Conservation (phyloP, 2,329 filamentous ascomycete genomes). For the Graphium sp. region DNA sequence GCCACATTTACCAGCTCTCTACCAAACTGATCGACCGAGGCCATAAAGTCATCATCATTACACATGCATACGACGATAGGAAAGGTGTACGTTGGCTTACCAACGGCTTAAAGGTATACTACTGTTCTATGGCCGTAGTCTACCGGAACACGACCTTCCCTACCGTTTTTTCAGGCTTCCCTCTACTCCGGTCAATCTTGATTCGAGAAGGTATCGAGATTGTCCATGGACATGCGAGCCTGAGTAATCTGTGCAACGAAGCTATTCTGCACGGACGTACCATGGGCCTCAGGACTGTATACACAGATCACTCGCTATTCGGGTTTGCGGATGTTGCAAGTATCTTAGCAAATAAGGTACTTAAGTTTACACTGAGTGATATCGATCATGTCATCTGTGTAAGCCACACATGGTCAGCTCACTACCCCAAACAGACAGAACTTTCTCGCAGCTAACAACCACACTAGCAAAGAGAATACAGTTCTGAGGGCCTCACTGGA, state of each 20-base stretch:
- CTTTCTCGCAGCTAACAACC: constrained; percentile 9
- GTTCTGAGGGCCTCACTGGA: constrained; percentile 88
- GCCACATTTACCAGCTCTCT: constrained; percentile 95
- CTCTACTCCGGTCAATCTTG: constrained; percentile 91
- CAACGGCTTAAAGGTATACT: constrained; percentile 95
- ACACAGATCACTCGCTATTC: constrained; percentile 94
- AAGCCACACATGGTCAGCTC: constrained; percentile 89
- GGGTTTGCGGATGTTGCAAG: constrained; percentile 93
- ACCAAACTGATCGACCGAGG: constrained; percentile 93
- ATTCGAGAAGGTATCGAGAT: constrained; percentile 92
- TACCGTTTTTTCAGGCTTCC: constrained; percentile 97
- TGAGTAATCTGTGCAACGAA: constrained; percentile 88
- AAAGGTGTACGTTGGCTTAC: constrained; percentile 90
- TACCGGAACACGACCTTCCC: constrained; percentile 89
- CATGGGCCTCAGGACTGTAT: constrained; percentile 91
- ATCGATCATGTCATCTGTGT: constrained; percentile 98
- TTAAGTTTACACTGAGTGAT: constrained; percentile 92
- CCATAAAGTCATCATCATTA: constrained; percentile 96
- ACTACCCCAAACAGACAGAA: too few species aligned
- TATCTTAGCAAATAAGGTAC: constrained; percentile 89
- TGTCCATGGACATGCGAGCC: constrained; percentile 88
- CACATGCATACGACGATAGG: constrained; percentile 81
- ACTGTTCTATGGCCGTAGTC: constrained; percentile 90
- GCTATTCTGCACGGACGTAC: constrained; percentile 87
- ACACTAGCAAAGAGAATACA: constrained; percentile 80